Conservation (phyloP, 1,284 basidiomycete species). For the Xerocomus cyaneibrunnescens region DNA sequence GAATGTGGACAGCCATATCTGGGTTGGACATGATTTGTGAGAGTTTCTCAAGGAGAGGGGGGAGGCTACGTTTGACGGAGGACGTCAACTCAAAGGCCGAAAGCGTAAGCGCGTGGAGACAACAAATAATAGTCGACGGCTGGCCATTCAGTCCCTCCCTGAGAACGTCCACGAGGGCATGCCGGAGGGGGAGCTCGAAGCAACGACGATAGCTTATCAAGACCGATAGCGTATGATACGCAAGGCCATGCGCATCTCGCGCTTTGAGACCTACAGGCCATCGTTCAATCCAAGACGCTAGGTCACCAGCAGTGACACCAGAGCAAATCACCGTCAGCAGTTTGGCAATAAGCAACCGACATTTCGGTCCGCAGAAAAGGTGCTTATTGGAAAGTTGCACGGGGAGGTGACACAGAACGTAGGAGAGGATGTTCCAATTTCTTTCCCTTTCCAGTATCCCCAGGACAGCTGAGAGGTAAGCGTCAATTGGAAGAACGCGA, state of each 20-base stretch:
- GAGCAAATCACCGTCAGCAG: conserved; percentile 73
- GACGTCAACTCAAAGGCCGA: conserved; percentile 87
- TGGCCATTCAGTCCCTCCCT: conserved; percentile 78
- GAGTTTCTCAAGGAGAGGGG: conserved; percentile 84
- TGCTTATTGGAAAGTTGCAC: conserved; percentile 95
- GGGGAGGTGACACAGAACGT: conserved; percentile 89
- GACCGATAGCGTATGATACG: conserved; percentile 87
- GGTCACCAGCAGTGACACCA: conserved; percentile 59
- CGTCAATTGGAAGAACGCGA: conserved; percentile 74
- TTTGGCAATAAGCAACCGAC: conserved; percentile 61
- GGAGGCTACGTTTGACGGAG: conserved; percentile 80
- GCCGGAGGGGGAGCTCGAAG: conserved; percentile 68
- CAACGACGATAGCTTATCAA: conserved; percentile 86
- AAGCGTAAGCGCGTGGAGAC: conserved; percentile 88
- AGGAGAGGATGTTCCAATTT: conserved; percentile 95
- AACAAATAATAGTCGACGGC: conserved; percentile 85
- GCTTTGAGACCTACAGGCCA: conserved; percentile 67
- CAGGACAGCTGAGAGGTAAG: conserved; percentile 70
- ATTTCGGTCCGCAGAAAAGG: conserved; percentile 89
- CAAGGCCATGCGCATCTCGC: conserved; percentile 85
- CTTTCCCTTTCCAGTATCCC: conserved; percentile 73
- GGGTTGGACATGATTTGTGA: conserved; percentile 95
- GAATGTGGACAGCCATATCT: conserved; percentile 92
- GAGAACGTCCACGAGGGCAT: conserved; percentile 84
- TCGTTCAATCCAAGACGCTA: conserved; percentile 59